Base-by-base conservation (phyloP, 352 stramenopile species). In the Globisporangium emineosum region DNA sequence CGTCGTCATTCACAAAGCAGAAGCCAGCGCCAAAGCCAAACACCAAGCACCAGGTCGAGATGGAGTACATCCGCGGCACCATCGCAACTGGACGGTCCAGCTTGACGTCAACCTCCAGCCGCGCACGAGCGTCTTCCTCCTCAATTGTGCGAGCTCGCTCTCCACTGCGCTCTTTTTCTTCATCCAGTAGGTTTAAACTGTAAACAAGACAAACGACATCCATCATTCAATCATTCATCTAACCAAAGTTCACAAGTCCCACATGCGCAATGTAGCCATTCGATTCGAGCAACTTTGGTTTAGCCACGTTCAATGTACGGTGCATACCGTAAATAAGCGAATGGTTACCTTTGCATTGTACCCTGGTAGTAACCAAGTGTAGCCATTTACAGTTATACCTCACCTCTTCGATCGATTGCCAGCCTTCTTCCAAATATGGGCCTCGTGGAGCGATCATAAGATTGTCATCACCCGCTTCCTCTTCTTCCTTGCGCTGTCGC, bases 1-100 rank as follows among this genome's bases (percentile, higher is more conserved):
- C 27, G 32, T 10, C 25, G 25, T 32, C 35, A 40, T 33, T 53
- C 3, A 19, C 25, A 3, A 62, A 47, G 29, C 23, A 51, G 12
- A 66, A 56, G n/a, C 4, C 62, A 59, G 15, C 30, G 17, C 8
- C 17, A n/a, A 42, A 5, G 29, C 29, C 56, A 21, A 57, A 52
- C 27, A 27, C 15, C 3, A 64, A 70, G 49, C 65, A 71, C 45
- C 62, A 85, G 49, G 76, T 89, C 37, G 79, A 89, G 57, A 75
- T 83, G 70, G 74, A 83, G 65, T 78, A 77, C 54, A 67, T 86
- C 60, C 69, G 72, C 30, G 83, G 74, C 43, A 63, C 68, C 0
- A 47, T 76, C 55, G 30, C 35, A 25, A 29, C 52, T 32, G 61
- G 61, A 7, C 17, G 21, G 21, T 35, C 61, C 1, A n/a, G n/a